Evolutionary conservation across 495 filamentous ascomycete species (phyloP).

Genomic region (Polyplosphaeria fusca): DNA sequence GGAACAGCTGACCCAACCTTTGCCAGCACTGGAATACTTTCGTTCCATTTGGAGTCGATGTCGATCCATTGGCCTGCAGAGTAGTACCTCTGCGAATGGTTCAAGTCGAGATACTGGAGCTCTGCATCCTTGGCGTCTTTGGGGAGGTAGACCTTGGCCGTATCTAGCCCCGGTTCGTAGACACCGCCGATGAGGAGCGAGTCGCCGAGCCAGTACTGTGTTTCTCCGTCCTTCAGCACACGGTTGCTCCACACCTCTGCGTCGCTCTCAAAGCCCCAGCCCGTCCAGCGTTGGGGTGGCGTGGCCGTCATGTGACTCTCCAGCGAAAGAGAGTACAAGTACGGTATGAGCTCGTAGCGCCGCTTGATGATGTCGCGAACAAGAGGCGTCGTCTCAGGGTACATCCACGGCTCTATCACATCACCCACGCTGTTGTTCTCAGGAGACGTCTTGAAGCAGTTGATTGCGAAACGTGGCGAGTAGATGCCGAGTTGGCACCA

Average conservation of each 20-base stretch:
- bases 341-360: conserved; percentile 66
- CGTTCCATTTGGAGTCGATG: conserved; percentile 56
- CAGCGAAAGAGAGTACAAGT: conserved; percentile 61
- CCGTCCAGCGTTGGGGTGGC: conserved; percentile 64
- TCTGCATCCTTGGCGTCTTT: conserved; percentile 43
- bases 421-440: conserved; percentile 60
- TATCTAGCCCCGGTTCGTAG: conserved; percentile 54
- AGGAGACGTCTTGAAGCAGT: conserved; percentile 68
- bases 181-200: conserved; percentile 63
- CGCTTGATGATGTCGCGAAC: conserved; percentile 63
- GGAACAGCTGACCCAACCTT: conserved; percentile 58
- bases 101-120: conserved; percentile 60
- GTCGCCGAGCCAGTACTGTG: conserved; percentile 70
- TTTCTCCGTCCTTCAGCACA: conserved; percentile 52
- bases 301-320: conserved; percentile 56
- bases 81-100: conserved; percentile 57
- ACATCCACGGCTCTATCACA: conserved; percentile 73
- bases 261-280: conserved; percentile 65
- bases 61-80: conserved; percentile 60
- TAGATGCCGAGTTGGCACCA: conserved; percentile 69
- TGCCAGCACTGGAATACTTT: conserved; percentile 61
- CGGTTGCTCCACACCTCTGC: conserved; percentile 58
- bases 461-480: conserved; percentile 68
- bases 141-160: conserved; percentile 59
- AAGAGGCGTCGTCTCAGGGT: conserved; percentile 57